These are phyloP conservation scores for Lathyrus tuberosus DNA, from an alignment of 306 rosid genomes.

Conservation along the genomic window DNA sequence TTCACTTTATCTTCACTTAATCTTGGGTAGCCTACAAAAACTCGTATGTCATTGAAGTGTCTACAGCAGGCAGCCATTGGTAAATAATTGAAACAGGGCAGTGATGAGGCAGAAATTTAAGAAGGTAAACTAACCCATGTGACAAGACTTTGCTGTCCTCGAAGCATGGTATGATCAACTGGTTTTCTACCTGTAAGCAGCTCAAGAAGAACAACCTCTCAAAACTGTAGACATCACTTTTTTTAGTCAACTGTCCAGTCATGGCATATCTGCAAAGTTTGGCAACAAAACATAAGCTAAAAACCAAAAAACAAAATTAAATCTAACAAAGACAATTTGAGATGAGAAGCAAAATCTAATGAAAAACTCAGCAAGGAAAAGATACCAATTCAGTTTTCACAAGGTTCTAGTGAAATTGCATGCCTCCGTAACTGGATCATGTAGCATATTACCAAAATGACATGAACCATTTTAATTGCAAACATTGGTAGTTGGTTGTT, in stretches of 20 bases:
- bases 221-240: constrained; percentile 73
- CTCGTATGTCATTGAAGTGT: constrained; percentile 24
- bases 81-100: constrained; percentile 15
- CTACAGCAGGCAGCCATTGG: not conserved
- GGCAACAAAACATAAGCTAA: constrained; percentile 35
- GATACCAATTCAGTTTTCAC: too few species aligned
- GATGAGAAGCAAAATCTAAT: too few species aligned
- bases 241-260: constrained; percentile 73
- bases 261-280: too few species aligned
- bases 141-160: constrained; percentile 80
- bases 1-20: too few species aligned
- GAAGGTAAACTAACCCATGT: constrained; percentile 77
- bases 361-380: too few species aligned
- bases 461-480: too few species aligned
- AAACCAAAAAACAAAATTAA: constrained; percentile 26
- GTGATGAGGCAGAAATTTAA: constrained; percentile 10
- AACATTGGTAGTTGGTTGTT: too few species aligned
- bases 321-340: constrained; percentile 5
- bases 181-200: constrained; percentile 74
- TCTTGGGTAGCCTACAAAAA: constrained; percentile 88
- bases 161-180: constrained; percentile 79
- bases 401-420: too few species aligned
- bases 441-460: too few species aligned
- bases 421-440: too few species aligned
- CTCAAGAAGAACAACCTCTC: constrained; percentile 78